Evolutionary conservation across 1,284 basidiomycete species (phyloP).

Genomic region (Puccinia polysora): DNA sequence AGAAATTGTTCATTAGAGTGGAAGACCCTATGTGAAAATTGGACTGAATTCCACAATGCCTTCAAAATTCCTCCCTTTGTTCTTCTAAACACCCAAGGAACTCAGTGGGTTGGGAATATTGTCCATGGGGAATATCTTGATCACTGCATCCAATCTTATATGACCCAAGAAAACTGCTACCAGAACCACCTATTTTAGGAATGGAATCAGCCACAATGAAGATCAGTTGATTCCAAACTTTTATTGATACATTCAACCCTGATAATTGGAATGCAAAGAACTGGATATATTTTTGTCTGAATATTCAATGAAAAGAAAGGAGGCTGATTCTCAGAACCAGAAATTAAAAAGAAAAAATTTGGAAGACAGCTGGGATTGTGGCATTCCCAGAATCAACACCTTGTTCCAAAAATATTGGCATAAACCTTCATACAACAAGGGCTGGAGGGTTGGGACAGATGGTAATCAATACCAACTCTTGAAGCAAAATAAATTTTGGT

Average conservation of each 20-base stretch:
- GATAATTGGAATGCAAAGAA: constrained; percentile 98
- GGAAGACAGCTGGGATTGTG: too few species aligned
- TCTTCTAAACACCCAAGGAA: constrained; percentile 94
- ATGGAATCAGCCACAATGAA: constrained; percentile 55
- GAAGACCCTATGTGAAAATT: too few species aligned
- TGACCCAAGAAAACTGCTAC: constrained; percentile 99
- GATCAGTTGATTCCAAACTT: constrained; percentile 92
- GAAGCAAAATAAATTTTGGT: constrained; percentile 95
- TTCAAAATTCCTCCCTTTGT: constrained; percentile 91
- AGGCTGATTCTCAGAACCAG: too few species aligned
- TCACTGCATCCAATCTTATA: constrained; percentile 94
- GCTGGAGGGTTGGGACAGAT: constrained; percentile 67
- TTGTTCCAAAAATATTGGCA: constrained; percentile 97
- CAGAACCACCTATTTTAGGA: constrained; percentile 58
- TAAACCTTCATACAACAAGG: constrained; percentile 88
- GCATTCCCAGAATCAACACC: constrained; percentile 95
- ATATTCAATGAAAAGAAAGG: constrained; percentile 99
- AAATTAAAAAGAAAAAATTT: too few species aligned
- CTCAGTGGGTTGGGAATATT: constrained; percentile 97
- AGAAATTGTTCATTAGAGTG: too few species aligned
- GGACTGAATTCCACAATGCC: constrained; percentile 99
- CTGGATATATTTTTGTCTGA: constrained; percentile 98
- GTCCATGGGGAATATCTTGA: too few species aligned
- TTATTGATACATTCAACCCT: constrained; percentile 95
- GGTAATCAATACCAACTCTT: constrained; percentile 97